Percentiles rank a stretch among this genome's conserved stretches.
These are phyloP conservation scores for Berkeleyomyces rouxiae DNA, from an alignment of 2,329 filamentous ascomycete species.

Conservation along the genomic window DNA sequence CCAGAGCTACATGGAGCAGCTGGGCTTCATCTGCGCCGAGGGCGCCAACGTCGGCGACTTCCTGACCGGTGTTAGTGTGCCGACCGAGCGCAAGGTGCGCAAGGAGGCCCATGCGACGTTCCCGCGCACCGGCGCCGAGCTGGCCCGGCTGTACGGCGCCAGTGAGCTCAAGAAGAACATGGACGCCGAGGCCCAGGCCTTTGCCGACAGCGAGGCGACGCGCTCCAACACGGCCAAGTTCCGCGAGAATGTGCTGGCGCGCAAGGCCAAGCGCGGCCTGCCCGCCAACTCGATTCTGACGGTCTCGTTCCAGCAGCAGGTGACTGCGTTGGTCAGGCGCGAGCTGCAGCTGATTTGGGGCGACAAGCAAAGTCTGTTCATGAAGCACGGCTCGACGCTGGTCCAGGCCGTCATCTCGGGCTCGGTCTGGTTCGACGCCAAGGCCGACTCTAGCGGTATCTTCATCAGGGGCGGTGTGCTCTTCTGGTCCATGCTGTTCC, in stretches of 20 bases:
- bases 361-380: slow-evolving; percentile 45
- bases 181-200: slow-evolving; percentile 36
- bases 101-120: slow-evolving; percentile 25
- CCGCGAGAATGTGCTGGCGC: slow-evolving; percentile 30
- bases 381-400: slow-evolving; percentile 43
- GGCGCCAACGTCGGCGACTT: slow-evolving; percentile 57
- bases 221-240: slow-evolving; percentile 36
- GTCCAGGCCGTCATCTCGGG: slow-evolving; percentile 45
- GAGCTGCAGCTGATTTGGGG: slow-evolving; percentile 51
- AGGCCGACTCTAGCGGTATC: slow-evolving; percentile 38
- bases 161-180: slow-evolving; percentile 34
- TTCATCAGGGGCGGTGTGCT: slow-evolving; percentile 48
- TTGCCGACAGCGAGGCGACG: slow-evolving; percentile 33
- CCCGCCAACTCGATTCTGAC: slow-evolving; percentile 39
- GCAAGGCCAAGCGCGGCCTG: slow-evolving; percentile 36
- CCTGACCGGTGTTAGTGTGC: slow-evolving; percentile 51
- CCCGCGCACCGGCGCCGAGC: slow-evolving; percentile 27
- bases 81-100: slow-evolving; percentile 49
- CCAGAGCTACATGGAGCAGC: slow-evolving; percentile 46
- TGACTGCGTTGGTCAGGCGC: slow-evolving; percentile 37
- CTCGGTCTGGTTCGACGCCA: slow-evolving; percentile 51
- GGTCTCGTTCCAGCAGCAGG: slow-evolving; percentile 35
- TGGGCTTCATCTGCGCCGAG: slow-evolving; percentile 50
- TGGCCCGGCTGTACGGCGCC: slow-evolving; percentile 34
- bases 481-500: slow-evolving; percentile 48